phyloP scores from a whole-genome alignment of 73 alveolate species.

The Paramecium sonneborni region DNA sequence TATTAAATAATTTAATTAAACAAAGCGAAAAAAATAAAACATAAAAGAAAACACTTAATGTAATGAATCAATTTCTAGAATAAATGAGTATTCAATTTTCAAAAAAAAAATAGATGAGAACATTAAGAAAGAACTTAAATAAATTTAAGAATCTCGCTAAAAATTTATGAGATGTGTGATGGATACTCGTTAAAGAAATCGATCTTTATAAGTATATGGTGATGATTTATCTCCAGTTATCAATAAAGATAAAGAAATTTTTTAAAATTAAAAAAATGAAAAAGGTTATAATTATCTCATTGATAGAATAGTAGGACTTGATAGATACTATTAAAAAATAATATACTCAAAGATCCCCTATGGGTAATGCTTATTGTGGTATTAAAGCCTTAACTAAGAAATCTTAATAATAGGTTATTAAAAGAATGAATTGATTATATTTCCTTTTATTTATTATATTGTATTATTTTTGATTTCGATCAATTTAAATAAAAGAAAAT shows the following conservation, averaged over 20 bases:
- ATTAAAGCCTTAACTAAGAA: background rate
- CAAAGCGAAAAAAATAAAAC: background rate
- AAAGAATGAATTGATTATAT: background rate
- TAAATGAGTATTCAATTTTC: background rate
- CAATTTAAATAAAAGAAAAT: no score
- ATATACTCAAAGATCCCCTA: background rate
- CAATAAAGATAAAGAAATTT: background rate
- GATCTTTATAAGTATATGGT: background rate
- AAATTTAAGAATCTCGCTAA: background rate
- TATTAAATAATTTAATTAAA: background rate
- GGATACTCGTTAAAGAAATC: background rate
- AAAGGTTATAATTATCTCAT: background rate
- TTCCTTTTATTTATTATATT: no score
- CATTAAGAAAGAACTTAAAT: background rate
- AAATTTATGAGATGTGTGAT: background rate
- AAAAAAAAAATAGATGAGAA: background rate
- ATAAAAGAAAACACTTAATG: background rate
- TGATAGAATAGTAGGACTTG: background rate
- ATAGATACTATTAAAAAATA: background rate
- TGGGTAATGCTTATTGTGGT: background rate
- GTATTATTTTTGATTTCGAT: no score
- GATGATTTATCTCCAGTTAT: background rate
- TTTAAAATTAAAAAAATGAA: background rate
- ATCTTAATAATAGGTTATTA: background rate
- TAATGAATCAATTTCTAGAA: background rate